Evolutionary conservation across 352 stramenopile species (phyloP).

Genomic region (Phytophthora foliorum): DNA sequence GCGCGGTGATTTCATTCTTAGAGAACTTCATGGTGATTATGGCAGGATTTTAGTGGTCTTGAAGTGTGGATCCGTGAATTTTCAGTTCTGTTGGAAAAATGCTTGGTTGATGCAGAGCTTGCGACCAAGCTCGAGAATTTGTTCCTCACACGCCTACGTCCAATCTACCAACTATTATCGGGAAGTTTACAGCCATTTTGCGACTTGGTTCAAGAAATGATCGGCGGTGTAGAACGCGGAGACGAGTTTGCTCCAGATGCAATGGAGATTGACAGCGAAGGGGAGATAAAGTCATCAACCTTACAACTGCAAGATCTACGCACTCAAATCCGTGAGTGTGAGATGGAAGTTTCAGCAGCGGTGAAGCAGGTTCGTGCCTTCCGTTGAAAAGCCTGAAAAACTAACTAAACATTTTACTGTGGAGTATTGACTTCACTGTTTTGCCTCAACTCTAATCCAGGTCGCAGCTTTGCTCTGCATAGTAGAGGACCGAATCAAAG

Average conservation of each 20-base stretch:
- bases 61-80: conserved; percentile 23
- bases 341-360: conserved; percentile 33
- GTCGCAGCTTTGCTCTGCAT: conserved; percentile 39
- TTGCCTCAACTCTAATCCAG: conserved; percentile 16
- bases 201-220: conserved; percentile 23
- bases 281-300: conserved; percentile 10
- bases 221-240: background rate
- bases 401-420: background rate
- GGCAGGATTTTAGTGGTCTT: conserved; percentile 29
- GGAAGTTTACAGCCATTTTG: conserved; percentile 30
- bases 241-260: background rate
- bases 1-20: background rate
- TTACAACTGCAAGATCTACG: conserved; percentile 25
- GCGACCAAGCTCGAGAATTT: background rate
- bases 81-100: conserved; percentile 5
- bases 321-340: conserved; percentile 29
- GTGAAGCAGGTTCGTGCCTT: conserved; percentile 27
- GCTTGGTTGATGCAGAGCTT: conserved; percentile 6
- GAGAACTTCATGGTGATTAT: background rate
- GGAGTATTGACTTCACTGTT: background rate
- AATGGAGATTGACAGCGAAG: background rate
- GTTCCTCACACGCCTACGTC: background rate
- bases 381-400: background rate
- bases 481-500: conserved; percentile 41
- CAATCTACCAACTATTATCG: conserved; percentile 7